phyloP scores from a whole-genome alignment of 2,329 filamentous ascomycete species.

The Exophiala viscosa region DNA sequence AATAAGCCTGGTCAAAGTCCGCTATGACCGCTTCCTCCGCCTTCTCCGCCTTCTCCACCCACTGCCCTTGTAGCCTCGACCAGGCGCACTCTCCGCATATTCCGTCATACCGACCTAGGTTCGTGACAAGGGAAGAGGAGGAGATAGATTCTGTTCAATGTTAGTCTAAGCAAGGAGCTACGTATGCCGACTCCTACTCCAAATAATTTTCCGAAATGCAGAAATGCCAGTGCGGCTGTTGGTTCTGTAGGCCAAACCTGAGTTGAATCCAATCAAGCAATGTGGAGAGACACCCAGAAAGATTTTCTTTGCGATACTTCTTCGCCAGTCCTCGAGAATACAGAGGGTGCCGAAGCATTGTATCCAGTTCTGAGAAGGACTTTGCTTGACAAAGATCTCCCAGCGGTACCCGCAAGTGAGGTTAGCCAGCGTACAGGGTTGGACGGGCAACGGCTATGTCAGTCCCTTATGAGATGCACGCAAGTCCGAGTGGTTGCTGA shows the following conservation, averaged over 20 bases:
- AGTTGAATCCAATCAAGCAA: not conserved
- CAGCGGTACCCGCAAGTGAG: not conserved
- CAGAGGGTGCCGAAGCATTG: not conserved
- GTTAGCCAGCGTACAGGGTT: not conserved
- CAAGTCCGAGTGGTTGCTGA: not conserved
- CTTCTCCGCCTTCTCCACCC: slow-evolving; percentile 1
- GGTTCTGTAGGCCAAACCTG: no score
- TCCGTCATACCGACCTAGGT: not conserved
- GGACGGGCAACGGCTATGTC: slow-evolving; percentile 1
- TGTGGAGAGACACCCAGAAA: not conserved
- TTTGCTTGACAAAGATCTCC: not conserved
- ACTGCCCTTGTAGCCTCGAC: not conserved
- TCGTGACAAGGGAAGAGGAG: not conserved
- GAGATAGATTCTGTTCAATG: no score
- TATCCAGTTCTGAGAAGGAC: not conserved
- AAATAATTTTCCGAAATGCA: no score
- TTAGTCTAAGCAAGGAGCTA: no score
- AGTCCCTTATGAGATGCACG: not conserved
- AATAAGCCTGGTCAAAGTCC: not conserved
- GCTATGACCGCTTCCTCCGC: not conserved
- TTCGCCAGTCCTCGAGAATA: not conserved
- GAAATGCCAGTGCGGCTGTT: no score
- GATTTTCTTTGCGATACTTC: not conserved
- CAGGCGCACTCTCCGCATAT: not conserved
- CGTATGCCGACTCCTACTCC: no score